Conservation (phyloP, 371 early-diverging fungal genomes). For the Sporodiniella umbellata region DNA sequence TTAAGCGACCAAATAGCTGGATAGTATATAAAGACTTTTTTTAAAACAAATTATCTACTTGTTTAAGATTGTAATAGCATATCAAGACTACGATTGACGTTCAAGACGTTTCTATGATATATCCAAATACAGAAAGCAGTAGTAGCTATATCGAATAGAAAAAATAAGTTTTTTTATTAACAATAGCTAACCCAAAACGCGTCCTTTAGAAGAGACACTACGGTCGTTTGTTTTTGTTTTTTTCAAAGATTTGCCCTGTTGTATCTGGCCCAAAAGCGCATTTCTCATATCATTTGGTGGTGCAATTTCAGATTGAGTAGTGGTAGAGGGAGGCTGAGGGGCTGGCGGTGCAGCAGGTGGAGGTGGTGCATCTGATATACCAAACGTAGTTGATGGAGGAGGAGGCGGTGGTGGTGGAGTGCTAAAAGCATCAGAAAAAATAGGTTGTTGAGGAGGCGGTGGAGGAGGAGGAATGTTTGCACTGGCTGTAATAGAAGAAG, state of each 20-base stretch:
- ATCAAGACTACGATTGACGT: too few relatives aligned
- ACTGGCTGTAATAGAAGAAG: background rate
- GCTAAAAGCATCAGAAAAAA: conserved; percentile 4
- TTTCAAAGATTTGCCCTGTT: conserved; percentile 29
- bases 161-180: background rate
- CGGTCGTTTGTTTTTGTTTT: conserved; percentile 44
- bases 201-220: conserved; percentile 34
- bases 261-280: conserved; percentile 45
- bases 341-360: conserved; percentile 16
- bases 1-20: too few relatives aligned
- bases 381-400: conserved; percentile 3
- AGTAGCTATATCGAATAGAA: too few relatives aligned
- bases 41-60: too few relatives aligned
- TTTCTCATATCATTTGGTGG: conserved; percentile 23
- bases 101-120: too few relatives aligned
- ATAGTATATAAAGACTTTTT: too few relatives aligned
- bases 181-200: conserved; percentile 13
- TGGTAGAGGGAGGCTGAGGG: conserved; percentile 8
- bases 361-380: too few relatives aligned
- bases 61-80: too few relatives aligned
- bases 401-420: conserved; percentile 23
- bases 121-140: too few relatives aligned
- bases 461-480: conserved; percentile 15
- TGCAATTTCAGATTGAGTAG: conserved; percentile 7
- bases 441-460: conserved; percentile 19